Percentiles rank a stretch among this genome's conserved stretches.
These are phyloP conservation scores for Prinsepia uniflora DNA, from an alignment of 306 rosid species.

Conservation along the genomic window DNA sequence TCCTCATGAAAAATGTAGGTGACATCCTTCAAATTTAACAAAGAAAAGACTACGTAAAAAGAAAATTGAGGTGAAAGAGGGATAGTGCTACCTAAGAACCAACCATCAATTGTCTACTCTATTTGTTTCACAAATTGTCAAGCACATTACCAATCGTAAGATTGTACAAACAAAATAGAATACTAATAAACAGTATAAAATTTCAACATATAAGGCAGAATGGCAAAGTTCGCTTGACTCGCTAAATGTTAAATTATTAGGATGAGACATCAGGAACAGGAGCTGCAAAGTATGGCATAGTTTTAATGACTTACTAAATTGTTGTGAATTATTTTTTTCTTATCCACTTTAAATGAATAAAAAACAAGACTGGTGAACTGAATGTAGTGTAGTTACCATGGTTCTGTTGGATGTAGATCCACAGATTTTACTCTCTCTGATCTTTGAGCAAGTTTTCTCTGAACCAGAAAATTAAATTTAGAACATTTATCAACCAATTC, in stretches of 20 bases:
- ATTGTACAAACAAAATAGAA: too few species aligned
- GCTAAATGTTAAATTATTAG: background rate
- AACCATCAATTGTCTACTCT: background rate
- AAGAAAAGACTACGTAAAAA: background rate
- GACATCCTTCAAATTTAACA: background rate
- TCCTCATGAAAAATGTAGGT: background rate
- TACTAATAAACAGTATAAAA: too few species aligned
- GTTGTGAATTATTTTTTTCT: background rate
- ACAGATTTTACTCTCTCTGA: constrained; percentile 87
- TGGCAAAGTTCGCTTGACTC: too few species aligned
- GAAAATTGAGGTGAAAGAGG: background rate
- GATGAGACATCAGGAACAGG: background rate
- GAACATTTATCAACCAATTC: constrained; percentile 23
- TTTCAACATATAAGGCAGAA: too few species aligned
- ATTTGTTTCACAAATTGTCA: background rate
- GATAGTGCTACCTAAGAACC: background rate
- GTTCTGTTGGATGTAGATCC: constrained; percentile 99
- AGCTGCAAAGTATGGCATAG: background rate
- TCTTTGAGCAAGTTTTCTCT: constrained; percentile 65
- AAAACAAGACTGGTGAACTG: background rate
- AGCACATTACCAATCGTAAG: too few species aligned
- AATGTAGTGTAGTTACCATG: constrained; percentile 66
- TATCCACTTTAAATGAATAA: background rate
- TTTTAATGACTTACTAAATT: background rate
- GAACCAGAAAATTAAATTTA: constrained; percentile 18